These are phyloP conservation scores for Dendryphion nanum DNA, from an alignment of 2,329 filamentous ascomycete genomes.

Conservation along the genomic window DNA sequence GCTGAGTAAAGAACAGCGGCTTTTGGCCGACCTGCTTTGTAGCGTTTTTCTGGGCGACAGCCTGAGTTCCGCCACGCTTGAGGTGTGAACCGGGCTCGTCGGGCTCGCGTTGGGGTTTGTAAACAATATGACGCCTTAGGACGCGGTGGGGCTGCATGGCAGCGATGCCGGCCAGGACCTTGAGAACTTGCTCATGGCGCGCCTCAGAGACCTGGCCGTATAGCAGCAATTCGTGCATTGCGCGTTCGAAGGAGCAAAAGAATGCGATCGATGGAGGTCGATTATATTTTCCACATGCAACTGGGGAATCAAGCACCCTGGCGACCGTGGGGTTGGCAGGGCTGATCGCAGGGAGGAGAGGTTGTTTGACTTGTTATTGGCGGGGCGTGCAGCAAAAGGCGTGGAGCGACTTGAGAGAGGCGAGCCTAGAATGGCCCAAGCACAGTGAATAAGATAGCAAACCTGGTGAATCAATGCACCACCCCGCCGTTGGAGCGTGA, in stretches of 20 bases:
- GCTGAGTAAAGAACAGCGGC: constrained; percentile 54
- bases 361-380: constrained; percentile 5
- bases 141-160: constrained; percentile 59
- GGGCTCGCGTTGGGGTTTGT: constrained; percentile 54
- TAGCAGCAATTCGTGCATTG: constrained; percentile 63
- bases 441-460: no score
- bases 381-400: not conserved
- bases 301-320: no score
- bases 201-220: constrained; percentile 58
- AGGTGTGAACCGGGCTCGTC: constrained; percentile 38
- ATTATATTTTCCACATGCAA: no score
- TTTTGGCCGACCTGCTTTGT: constrained; percentile 36
- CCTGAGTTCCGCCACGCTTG: constrained; percentile 38
- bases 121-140: constrained; percentile 57
- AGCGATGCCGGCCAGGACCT: constrained; percentile 61
- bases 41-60: constrained; percentile 22
- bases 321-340: constrained; percentile 4
- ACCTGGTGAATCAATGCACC: no score
- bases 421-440: no score
- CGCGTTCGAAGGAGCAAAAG: no score
- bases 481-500: no score
- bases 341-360: not conserved
- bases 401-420: no score
- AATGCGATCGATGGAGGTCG: no score
- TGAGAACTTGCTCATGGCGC: constrained; percentile 60